A percentile compares a stretch with the other conserved stretches of the same genome.
Conservation (phyloP, 2,329 filamentous ascomycete species). For the Aspergillus sp. region DNA sequence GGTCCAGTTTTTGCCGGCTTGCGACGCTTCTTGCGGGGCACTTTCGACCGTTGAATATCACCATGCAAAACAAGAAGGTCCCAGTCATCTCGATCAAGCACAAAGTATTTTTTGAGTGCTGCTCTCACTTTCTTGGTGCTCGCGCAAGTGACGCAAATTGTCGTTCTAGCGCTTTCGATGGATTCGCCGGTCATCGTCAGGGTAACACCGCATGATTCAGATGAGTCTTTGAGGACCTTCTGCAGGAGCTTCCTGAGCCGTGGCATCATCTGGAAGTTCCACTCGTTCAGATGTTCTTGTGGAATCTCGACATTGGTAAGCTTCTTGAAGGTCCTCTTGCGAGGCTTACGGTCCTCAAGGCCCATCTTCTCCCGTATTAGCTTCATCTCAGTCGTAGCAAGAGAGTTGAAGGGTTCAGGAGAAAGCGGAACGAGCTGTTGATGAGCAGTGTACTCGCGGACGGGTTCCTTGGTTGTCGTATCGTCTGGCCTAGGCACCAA, state of each 20-base stretch:
- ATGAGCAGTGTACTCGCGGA: conserved; percentile 15
- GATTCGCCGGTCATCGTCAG: conserved; percentile 61
- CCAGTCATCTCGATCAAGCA: conserved; percentile 55
- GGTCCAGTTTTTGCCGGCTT: conserved; percentile 34
- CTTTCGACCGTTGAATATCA: conserved; percentile 56
- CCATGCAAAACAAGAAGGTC: conserved; percentile 62
- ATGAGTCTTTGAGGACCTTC: conserved; percentile 57
- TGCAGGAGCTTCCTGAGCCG: conserved; percentile 59
- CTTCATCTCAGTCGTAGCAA: conserved; percentile 25
- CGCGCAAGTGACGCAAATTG: conserved; percentile 63
- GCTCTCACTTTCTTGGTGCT: conserved; percentile 59
- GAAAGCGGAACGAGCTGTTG: conserved; percentile 13
- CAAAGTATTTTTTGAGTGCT: conserved; percentile 57
- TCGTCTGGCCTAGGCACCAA: conserved; percentile 35
- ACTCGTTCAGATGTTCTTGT: conserved; percentile 55
- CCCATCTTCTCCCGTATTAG: conserved; percentile 20
- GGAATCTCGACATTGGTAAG: conserved; percentile 53
- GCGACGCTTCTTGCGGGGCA: conserved; percentile 43
- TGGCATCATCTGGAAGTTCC: conserved; percentile 59
- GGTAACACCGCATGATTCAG: conserved; percentile 61
- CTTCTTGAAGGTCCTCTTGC: conserved; percentile 45
- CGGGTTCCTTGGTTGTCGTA: conserved; percentile 19
- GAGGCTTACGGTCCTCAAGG: conserved; percentile 29
- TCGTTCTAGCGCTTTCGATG: conserved; percentile 57
- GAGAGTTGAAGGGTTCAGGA: conserved; percentile 18